Conservation (phyloP, 2,329 filamentous ascomycete species). For the Capronia coronata region DNA sequence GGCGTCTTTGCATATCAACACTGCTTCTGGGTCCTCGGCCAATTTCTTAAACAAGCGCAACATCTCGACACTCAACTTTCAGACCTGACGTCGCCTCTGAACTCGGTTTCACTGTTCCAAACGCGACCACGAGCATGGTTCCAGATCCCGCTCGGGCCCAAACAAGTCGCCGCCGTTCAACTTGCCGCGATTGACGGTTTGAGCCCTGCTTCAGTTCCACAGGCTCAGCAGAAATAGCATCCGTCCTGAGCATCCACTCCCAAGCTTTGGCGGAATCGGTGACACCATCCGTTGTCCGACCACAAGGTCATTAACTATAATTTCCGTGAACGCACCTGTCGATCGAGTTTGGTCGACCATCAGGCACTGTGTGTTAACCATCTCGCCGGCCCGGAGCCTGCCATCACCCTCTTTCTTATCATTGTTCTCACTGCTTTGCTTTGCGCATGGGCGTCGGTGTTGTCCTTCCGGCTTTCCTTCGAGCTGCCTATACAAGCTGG, state of each 20-base stretch:
- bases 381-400: conserved; percentile 11
- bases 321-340: conserved; percentile 5
- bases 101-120: conserved; percentile 13
- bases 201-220: conserved; percentile 13
- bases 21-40: neutral
- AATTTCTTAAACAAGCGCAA: conserved; percentile 21
- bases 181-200: conserved; percentile 6
- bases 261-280: neutral
- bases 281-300: neutral
- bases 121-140: conserved; percentile 1
- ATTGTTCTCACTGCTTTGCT: neutral
- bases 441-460: neutral
- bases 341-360: conserved; percentile 2
- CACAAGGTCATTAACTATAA: conserved; percentile 10
- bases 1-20: conserved; percentile 5
- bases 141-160: neutral
- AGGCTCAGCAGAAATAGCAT: conserved; percentile 16
- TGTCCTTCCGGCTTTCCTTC: neutral
- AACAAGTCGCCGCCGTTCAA: conserved; percentile 7
- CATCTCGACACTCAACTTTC: conserved; percentile 1
- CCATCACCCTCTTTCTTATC: neutral
- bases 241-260: conserved; percentile 8
- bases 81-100: conserved; percentile 5
- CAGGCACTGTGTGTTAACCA: conserved; percentile 6
- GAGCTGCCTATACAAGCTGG: neutral